These are phyloP conservation scores for Cystobasidium sp. DNA, from an alignment of 1,284 basidiomycete species.

Conservation along the genomic window DNA sequence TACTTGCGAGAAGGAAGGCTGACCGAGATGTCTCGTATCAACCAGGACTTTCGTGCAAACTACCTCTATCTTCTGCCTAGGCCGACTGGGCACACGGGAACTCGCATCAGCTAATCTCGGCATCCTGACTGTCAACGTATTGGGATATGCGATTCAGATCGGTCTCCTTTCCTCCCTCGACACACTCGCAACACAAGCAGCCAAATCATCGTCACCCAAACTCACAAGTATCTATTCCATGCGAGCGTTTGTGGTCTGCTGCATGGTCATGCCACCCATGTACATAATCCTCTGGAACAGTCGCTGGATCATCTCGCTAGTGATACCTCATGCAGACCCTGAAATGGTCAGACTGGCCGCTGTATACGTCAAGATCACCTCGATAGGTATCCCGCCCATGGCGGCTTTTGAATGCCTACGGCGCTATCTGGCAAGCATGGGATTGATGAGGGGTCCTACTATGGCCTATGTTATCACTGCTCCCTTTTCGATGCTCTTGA, in stretches of 20 bases:
- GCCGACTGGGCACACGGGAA: conserved; percentile 52
- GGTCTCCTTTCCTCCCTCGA: conserved; percentile 42
- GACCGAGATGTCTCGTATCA: too few relatives aligned
- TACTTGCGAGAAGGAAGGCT: too few relatives aligned
- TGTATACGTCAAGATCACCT: conserved; percentile 69
- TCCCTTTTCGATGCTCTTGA: conserved; percentile 80
- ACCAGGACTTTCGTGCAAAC: conserved; percentile 8
- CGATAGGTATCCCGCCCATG: conserved; percentile 82
- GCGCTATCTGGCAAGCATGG: conserved; percentile 88
- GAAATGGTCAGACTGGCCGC: conserved; percentile 34
- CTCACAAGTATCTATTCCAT: conserved; percentile 37
- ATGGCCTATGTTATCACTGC: conserved; percentile 81
- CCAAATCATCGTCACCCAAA: conserved; percentile 28
- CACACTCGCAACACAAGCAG: conserved; percentile 41
- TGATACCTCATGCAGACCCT: conserved; percentile 27
- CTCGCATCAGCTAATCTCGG: conserved; percentile 50
- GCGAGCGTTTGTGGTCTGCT: conserved; percentile 39
- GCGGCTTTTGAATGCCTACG: conserved; percentile 61
- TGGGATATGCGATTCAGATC: conserved; percentile 47
- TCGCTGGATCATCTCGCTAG: not conserved
- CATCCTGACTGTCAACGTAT: conserved; percentile 48
- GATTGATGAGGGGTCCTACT: conserved; percentile 83
- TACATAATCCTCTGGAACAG: conserved; percentile 25
- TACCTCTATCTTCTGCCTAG: conserved; percentile 45
- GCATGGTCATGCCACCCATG: conserved; percentile 34